phyloP scores from a whole-genome alignment of 2,329 filamentous ascomycete genomes.

The Pseudogymnoascus sp. region DNA sequence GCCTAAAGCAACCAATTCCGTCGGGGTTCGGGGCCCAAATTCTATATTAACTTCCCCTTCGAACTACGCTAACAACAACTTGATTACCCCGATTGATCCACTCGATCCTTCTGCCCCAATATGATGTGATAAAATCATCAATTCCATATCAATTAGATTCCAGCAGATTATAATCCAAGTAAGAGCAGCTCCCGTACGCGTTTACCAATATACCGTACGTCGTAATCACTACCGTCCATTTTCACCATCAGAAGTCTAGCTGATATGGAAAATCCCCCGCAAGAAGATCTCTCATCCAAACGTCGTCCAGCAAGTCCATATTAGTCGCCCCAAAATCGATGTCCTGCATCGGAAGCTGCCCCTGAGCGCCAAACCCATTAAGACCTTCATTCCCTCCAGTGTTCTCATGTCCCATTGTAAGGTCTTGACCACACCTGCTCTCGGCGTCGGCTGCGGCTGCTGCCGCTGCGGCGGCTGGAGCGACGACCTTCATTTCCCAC shows the following conservation, averaged over 20 bases:
- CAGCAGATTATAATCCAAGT: not conserved
- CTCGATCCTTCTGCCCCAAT: not conserved
- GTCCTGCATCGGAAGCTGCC: not conserved
- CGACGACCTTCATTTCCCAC: conserved; percentile 4
- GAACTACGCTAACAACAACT: not conserved
- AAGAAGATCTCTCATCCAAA: conserved; percentile 7
- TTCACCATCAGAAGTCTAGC: not conserved
- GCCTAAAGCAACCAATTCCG: not conserved
- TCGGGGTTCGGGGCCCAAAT: not conserved
- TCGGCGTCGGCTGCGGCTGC: not conserved
- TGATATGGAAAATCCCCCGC: conserved; percentile 4
- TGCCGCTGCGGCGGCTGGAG: not conserved
- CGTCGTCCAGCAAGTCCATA: not conserved
- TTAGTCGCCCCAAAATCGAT: conserved; percentile 1
- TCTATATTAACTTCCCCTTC: not conserved
- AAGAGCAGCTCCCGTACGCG: not conserved
- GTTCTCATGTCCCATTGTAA: not conserved
- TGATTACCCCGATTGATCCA: not conserved
- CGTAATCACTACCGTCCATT: not conserved
- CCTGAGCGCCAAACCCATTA: not conserved
- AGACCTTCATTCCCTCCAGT: not conserved
- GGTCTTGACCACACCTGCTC: not conserved
- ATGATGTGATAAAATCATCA: not conserved
- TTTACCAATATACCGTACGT: not conserved
- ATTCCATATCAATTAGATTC: not conserved